These are phyloP conservation scores for Albophoma yamanashiensis DNA, from an alignment of 2,329 filamentous ascomycete species.

Conservation along the genomic window DNA sequence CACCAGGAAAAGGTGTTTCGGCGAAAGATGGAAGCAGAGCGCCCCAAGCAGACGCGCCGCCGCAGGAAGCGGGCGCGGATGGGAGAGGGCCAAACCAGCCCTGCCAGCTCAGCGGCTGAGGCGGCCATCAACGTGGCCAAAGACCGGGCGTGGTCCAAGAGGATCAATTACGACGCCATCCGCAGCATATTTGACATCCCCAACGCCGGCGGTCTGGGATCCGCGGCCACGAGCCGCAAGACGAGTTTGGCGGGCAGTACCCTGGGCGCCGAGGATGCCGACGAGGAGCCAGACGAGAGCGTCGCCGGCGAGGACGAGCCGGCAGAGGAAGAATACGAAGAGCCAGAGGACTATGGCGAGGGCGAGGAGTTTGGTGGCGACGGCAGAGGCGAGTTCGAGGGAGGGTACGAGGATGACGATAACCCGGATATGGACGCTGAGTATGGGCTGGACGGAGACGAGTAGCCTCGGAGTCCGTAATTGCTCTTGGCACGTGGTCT, in stretches of 20 bases:
- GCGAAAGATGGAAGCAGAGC: slow-evolving; percentile 51
- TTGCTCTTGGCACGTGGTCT: not conserved
- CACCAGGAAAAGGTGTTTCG: slow-evolving; percentile 78
- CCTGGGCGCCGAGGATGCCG: slow-evolving; percentile 22
- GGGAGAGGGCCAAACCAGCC: slow-evolving; percentile 53
- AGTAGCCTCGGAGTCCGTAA: not conserved
- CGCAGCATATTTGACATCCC: slow-evolving; percentile 43
- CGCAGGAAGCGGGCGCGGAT: slow-evolving; percentile 45
- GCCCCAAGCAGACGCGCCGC: slow-evolving; percentile 46
- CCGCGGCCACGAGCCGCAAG: slow-evolving; percentile 36
- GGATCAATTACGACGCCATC: slow-evolving; percentile 63
- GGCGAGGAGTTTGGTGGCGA: slow-evolving; percentile 21
- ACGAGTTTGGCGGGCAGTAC: slow-evolving; percentile 26
- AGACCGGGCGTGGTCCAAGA: slow-evolving; percentile 57
- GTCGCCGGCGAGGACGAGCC: slow-evolving; percentile 24
- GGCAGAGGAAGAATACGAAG: slow-evolving; percentile 17
- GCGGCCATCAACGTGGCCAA: slow-evolving; percentile 59
- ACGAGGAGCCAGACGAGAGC: slow-evolving; percentile 22
- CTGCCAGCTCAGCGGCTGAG: slow-evolving; percentile 57
- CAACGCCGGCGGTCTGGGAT: slow-evolving; percentile 34
- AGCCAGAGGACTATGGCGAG: slow-evolving; percentile 21
- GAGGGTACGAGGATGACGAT: slow-evolving; percentile 25
- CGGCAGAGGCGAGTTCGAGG: slow-evolving; percentile 6
- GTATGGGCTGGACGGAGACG: slow-evolving; percentile 20
- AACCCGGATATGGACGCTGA: slow-evolving; percentile 25